Evolutionary conservation across 192 early-diverging fungal species (phyloP), one percentile per base, ranked within the genome.

Genomic region (Coemansia sp.): DNA sequence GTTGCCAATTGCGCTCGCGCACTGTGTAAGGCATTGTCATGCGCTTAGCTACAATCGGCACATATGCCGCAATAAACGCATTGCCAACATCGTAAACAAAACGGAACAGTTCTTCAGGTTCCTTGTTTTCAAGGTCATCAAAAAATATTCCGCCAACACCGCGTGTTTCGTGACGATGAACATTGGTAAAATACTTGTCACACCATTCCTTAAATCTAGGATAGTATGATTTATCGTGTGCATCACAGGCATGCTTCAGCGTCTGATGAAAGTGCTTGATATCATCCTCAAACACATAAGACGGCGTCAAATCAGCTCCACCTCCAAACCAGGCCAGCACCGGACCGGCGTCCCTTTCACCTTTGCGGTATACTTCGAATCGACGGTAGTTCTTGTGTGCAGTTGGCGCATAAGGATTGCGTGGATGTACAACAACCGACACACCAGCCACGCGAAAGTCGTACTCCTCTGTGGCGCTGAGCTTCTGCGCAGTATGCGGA

Each of bases 141-240:
- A 99, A 99, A 80, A 99, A 99, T 75, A 97, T 97, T 27, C 97
- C 97, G 23, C 97, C 97, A 58, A 99, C 76, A 2, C 97, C 97
- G 29, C 97, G 92, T 17, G 89, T 85, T 75, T 99, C 97, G 9
- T 82, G 69, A 10, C 97, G 87, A 74, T 99, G 97, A 7, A 87
- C 84, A 60, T 89, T 88, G 71, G 87, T 83, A 75, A 99, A 99
- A 77, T 99, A 99, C 32, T 89, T 85, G 72, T 99, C 97, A 73
- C 94, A 96, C 95, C 95, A 97, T 56, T 91, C 87, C 83, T 99
- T 99, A 77, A 97, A 97, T 19, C 85, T 78, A 51, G 88, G 85
- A 62, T 97, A 99, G 84, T 92, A 96, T 4, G 77, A 65, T 25
- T 82, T 63, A 63, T 97, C 92, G 63, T 95, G 92, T 36, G 87